Evolutionary conservation across 345 rosid genomes (phyloP).

Genomic region (Euphorbia lathyris): DNA sequence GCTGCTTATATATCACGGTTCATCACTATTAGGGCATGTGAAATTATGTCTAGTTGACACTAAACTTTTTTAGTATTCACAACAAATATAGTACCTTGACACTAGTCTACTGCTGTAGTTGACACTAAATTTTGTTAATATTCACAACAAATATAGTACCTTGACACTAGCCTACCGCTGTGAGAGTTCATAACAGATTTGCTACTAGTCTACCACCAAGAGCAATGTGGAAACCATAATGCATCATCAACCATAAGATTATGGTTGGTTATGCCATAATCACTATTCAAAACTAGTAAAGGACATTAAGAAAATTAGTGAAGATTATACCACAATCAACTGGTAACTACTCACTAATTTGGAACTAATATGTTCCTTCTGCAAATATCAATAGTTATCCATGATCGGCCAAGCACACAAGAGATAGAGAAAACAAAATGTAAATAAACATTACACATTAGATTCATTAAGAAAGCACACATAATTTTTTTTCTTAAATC

Average conservation of each 20-base stretch:
- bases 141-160: neutral
- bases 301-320: neutral
- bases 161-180: too few species aligned
- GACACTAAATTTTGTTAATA: too few species aligned
- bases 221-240: neutral
- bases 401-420: neutral
- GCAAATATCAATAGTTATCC: neutral
- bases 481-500: too few species aligned
- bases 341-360: neutral
- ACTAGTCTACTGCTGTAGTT: too few species aligned
- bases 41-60: too few species aligned
- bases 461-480: neutral
- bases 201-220: neutral
- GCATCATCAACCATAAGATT: neutral
- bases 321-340: neutral
- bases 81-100: too few species aligned
- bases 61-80: neutral
- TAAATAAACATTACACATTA: neutral
- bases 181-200: neutral
- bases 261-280: neutral
- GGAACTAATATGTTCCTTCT: neutral
- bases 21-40: neutral
- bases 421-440: neutral
- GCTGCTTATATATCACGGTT: neutral
- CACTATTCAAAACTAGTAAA: neutral